A percentile compares a stretch with the other conserved stretches of the same genome.
These are phyloP conservation scores for Podospora pseudoanserina DNA, from an alignment of 495 filamentous ascomycete genomes.

Conservation along the genomic window DNA sequence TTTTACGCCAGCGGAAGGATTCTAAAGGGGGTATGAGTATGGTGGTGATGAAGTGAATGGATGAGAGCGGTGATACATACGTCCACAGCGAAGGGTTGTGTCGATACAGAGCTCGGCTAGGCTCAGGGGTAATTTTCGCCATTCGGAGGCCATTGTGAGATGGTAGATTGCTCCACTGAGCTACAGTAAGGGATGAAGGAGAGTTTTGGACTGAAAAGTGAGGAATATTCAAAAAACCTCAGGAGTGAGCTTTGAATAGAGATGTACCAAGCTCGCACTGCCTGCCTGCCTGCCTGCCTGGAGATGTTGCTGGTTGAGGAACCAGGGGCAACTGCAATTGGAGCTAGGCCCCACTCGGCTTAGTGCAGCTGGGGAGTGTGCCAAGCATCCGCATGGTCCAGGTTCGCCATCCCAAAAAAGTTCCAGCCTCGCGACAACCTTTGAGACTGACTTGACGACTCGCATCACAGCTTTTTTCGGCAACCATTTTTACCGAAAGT, in stretches of 20 bases:
- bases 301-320: not conserved
- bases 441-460: not conserved
- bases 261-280: not conserved
- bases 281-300: not conserved
- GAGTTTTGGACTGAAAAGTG: not conserved
- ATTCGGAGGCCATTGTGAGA: constrained; percentile 50
- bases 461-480: constrained; percentile 10
- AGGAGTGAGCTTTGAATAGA: not conserved
- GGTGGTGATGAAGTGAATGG: not conserved
- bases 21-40: constrained; percentile 31
- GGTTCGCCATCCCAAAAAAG: constrained; percentile 30
- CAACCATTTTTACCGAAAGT: constrained; percentile 1
- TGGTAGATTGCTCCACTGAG: not conserved
- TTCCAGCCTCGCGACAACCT: constrained; percentile 37
- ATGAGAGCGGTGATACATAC: constrained; percentile 6
- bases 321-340: constrained; percentile 4
- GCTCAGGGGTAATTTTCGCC: constrained; percentile 76
- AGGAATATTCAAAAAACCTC: not conserved
- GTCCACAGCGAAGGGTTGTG: constrained; percentile 85
- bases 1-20: constrained; percentile 88
- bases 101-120: constrained; percentile 83
- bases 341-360: constrained; percentile 20
- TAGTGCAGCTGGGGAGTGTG: constrained; percentile 12
- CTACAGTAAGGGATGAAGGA: not conserved
- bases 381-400: constrained; percentile 6